Evolutionary conservation across 192 early-diverging fungal genomes (phyloP).

Genomic region (Chytriomyces hyalinus): DNA sequence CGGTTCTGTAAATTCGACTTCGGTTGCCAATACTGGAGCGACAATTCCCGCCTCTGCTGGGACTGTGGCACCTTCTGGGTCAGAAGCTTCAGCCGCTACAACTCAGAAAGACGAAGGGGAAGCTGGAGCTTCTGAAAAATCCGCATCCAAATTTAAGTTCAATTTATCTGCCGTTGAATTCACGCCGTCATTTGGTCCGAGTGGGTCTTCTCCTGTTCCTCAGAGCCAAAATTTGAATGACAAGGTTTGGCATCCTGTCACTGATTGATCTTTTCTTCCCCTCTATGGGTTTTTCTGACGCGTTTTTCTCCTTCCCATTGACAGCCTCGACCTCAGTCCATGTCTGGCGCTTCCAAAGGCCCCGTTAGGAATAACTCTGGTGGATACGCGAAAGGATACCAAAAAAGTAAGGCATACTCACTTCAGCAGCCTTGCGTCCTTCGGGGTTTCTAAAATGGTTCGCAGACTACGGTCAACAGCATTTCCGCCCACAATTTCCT

Average conservation of each 20-base stretch:
- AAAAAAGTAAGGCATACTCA: conserved; percentile 21
- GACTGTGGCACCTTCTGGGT: neutral
- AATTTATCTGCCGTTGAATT: conserved; percentile 53
- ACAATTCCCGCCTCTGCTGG: too few species aligned
- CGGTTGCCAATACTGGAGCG: too few species aligned
- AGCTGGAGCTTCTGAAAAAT: conserved; percentile 4
- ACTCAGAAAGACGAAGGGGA: neutral
- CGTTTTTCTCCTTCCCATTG: too few species aligned
- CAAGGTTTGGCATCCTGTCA: neutral
- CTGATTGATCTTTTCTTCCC: too few species aligned
- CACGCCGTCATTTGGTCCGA: conserved; percentile 28
- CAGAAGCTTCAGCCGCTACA: neutral
- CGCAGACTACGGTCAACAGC: neutral
- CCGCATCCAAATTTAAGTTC: conserved; percentile 48
- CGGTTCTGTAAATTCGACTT: too few species aligned
- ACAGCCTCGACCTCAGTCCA: conserved; percentile 32
- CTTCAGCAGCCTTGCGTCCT: neutral
- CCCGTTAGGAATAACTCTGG: conserved; percentile 28
- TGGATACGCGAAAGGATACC: conserved; percentile 30
- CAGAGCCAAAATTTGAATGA: conserved; percentile 5
- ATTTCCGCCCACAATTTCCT: conserved; percentile 33
- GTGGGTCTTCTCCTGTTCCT: conserved; percentile 2
- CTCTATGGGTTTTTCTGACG: too few species aligned
- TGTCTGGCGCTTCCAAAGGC: conserved; percentile 12
- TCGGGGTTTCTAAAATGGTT: neutral